Evolutionary conservation across 2,329 filamentous ascomycete genomes (phyloP), one percentile per base, ranked within the genome.

Genomic region (Pseudogymnoascus sp.): DNA sequence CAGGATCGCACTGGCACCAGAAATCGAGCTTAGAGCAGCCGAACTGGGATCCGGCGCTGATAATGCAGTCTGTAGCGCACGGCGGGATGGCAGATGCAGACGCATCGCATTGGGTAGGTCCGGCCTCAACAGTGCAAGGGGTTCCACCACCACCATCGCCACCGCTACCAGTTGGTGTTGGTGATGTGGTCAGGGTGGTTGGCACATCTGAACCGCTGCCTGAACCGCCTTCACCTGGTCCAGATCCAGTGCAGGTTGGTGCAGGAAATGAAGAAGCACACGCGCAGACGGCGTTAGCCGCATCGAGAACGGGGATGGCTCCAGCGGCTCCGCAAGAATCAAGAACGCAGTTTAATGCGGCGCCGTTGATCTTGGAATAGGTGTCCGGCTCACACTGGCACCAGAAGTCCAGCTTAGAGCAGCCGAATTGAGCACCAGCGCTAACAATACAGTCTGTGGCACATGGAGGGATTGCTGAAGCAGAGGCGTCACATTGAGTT

Each of bases 1-100:
- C 48, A 18, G 48, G 48, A n/a, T 55, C 48, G n/a, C 48, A 55
- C 29, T 55, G 48, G 5, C 48, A 55, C 48, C 48, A 55, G 29
- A 18, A 55, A 4, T 55, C 48, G 8, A 33, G 27, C 29, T 55
- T 33, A 4, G 48, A 33, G 48, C 48, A 55, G 8, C 48, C 48
- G 9, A 55, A 33, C 18, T 55, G 8, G 9, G 48, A 31, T 5
- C 48, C 48, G 2, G 48, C 48, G n/a, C 48, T 55, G 1, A 18
- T 7, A 12, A 55, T 55, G n/a, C 48, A 55, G 27, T 55, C 48
- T 12, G 48, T 55, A 13, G 48, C 48, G 9, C 48, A 55, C 7
- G 48, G 48, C 3, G 48, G 48, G 10, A 55, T 55, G 3, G 48
- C 48, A 12, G 48, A 55, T 7, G 48, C 48, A 1, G 48, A 33